phyloP scores from a whole-genome alignment of 805 yeast genomes.

The Cyberlindnera meyerae region DNA sequence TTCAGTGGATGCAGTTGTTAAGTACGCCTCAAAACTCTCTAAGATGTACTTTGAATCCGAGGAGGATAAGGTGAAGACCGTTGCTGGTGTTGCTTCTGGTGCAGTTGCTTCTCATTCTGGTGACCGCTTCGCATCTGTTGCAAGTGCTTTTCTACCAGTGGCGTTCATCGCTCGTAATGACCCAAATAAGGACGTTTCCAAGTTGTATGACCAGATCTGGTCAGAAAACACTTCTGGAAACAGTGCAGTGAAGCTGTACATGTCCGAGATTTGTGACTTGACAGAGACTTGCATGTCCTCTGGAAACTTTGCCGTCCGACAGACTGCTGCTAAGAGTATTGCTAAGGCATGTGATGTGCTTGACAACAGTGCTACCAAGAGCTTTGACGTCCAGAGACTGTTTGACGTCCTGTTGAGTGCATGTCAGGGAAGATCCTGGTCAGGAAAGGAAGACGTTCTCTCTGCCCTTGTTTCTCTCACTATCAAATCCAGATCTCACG shows the following conservation, averaged over 20 bases:
- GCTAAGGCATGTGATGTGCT: conserved; percentile 51
- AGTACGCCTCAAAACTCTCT: conserved; percentile 47
- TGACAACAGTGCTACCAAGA: conserved; percentile 25
- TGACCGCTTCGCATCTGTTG: conserved; percentile 57
- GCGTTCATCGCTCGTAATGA: conserved; percentile 77
- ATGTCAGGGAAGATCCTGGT: conserved; percentile 77
- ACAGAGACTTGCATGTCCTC: conserved; percentile 47
- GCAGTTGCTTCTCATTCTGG: conserved; percentile 65
- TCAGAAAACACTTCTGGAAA: conserved; percentile 70
- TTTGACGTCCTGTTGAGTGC: conserved; percentile 55
- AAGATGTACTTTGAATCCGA: conserved; percentile 55
- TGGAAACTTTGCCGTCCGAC: conserved; percentile 58
- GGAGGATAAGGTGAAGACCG: conserved; percentile 41
- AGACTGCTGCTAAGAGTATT: conserved; percentile 63
- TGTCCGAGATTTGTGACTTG: conserved; percentile 59
- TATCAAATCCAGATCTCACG: conserved; percentile 36
- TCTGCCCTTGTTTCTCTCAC: conserved; percentile 63
- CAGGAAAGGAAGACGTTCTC: conserved; percentile 75
- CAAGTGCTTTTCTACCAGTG: conserved; percentile 68
- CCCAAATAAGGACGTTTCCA: conserved; percentile 38
- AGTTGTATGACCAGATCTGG: conserved; percentile 65
- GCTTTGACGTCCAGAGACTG: conserved; percentile 29
- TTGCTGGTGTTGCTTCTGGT: conserved; percentile 59
- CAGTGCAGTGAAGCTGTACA: conserved; percentile 63
- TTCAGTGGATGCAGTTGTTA: conserved; percentile 43